phyloP scores from a whole-genome alignment of 2,329 filamentous ascomycete species.

The Colletotrichum orchidophilum region DNA sequence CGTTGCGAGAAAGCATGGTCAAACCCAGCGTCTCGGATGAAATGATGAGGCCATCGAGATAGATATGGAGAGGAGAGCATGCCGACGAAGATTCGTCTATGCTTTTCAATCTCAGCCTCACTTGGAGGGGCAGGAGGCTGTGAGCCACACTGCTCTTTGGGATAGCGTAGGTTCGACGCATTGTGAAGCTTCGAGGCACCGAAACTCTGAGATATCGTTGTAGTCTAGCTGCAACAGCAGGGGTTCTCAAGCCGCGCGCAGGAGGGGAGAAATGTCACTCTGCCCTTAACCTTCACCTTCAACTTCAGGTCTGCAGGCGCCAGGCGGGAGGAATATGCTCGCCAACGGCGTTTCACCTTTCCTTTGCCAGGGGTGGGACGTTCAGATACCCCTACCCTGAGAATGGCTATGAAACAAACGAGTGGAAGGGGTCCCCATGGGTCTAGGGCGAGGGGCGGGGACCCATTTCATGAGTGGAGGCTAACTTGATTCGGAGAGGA shows the following conservation, averaged over 20 bases:
- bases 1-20: background rate
- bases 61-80: background rate
- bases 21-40: background rate
- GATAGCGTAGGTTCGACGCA: background rate
- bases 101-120: background rate
- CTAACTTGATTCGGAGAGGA: background rate
- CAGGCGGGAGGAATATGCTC: background rate
- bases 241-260: background rate
- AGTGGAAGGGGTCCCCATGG: background rate
- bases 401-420: conserved; percentile 8
- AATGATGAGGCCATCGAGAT: background rate
- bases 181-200: background rate
- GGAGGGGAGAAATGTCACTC: background rate
- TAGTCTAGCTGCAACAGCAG: background rate
- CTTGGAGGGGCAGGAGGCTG: background rate
- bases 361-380: background rate
- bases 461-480: background rate
- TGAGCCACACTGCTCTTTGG: background rate
- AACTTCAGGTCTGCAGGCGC: background rate
- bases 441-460: background rate
- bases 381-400: background rate
- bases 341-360: conserved; percentile 9
- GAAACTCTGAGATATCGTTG: background rate
- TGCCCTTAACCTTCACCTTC: background rate
- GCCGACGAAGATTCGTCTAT: background rate